Base-by-base conservation (phyloP, 805 yeast genomes). In the Starmerella tilneyi region DNA sequence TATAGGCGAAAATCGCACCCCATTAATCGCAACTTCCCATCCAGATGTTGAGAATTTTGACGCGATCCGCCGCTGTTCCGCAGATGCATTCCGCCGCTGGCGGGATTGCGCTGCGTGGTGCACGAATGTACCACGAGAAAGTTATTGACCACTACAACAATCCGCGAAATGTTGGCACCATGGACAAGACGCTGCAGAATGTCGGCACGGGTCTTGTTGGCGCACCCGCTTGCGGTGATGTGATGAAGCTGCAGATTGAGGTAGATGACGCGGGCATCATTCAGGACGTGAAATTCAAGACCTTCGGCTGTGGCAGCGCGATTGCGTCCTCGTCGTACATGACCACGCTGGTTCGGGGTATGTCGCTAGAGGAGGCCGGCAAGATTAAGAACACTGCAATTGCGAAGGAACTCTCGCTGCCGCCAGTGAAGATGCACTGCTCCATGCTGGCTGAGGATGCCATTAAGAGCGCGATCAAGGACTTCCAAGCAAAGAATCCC, bases 141-240 rank as follows among this genome's bases (percentile, higher is more conserved):
- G 96, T 89, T 44, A 80, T 89, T 56, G 97, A 92, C 62, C 98
- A 92, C 63, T 92, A 92, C 66, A 79, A 84, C 59, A 88, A 89
- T 68, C 98, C 98, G 50, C 76, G 98, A 65, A 92, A 92, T 61
- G 97, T 92, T 22, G 98, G 98, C 15, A 75, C 95, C 5, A 68
- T 92, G 64, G 85, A 88, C 66, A 86, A 88, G 66, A 72, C 71
- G 44, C 74, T 76, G 48, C 59, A 67, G 15, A 75, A 78, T 55
- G 96, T 92, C 11, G 98, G 98, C 35, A 92, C 97, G 1, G 98
- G 98, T 1, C 73, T 92, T 36, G 98, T 92, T 13, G 98, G 98
- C 46, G 97, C 98, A 0, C 97, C 98, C 45, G 98, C 98, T 0
- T 92, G 98, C 69, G 98, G 98, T 45, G 98, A 92, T 69, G 98